Base-by-base conservation (phyloP, 805 yeast genomes). In the Hanseniaspora nectarophila region DNA sequence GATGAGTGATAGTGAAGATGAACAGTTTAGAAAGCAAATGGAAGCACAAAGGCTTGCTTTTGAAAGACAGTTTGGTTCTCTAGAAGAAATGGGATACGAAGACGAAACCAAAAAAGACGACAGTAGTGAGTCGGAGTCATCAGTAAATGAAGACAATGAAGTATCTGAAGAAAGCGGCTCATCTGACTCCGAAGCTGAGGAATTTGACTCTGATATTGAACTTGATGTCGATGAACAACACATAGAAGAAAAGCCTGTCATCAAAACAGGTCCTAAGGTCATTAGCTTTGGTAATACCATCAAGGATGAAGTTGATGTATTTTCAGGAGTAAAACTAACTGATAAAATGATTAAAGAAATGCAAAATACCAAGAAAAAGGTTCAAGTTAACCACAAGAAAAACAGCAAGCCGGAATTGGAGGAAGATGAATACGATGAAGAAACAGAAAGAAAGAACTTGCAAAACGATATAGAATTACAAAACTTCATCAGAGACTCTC, bases 401-500 rank as follows among this genome's bases (percentile, higher is more conserved):
- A 66, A 29, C 61, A 67, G 55, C 44, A 56, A 28, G 33, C 60
- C 58, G 28, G 35, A 55, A 3, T 28, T 48, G 4, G 57, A 53
- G 18, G 55, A 54, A 2, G 56, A 64, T 5, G 65, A 63, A 15
- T 61, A 65, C 3, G 65, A 68, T 34, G 62, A 58, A 8, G 61
- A 61, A 23, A 72, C 67, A 23, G 75, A 74, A 29, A 69, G 66
- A 33, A 77, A 81, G 26, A 77, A 83, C 59, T 59, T 82, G 56
- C 75, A 80, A 55, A 81, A 82, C 57, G 92, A 83, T 63, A 60
- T 82, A n/a, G 84, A 80, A 58, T 67, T 85, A 45, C 89, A 84
- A 61, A 67, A 88, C 54, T 73, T 85, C 40, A 62, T 85, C 24
- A 70, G 73, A 54, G 92, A 85, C 63, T 82, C 90, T 0, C 90